Evolutionary conservation across 306 rosid species (phyloP).

Genomic region (Sindora glabra): DNA sequence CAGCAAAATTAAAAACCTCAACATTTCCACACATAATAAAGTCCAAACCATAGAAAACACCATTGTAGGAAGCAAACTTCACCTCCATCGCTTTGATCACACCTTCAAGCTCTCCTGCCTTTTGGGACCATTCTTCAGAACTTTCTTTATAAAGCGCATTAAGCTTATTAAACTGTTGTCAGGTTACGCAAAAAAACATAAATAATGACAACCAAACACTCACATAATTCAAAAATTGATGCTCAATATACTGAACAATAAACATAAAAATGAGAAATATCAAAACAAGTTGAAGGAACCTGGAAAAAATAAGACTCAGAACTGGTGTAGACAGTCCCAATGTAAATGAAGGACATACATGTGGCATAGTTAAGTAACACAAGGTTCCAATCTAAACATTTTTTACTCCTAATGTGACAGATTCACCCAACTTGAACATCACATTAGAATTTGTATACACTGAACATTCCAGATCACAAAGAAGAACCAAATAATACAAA

Average conservation of each 20-base stretch:
- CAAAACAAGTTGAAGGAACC: too few species aligned
- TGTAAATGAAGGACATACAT: too few species aligned
- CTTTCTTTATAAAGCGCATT: conserved; percentile 79
- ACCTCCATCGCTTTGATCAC: conserved; percentile 91
- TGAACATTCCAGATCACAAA: too few species aligned
- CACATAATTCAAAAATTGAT: not conserved
- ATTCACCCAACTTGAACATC: too few species aligned
- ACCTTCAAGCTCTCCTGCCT: conserved; percentile 90
- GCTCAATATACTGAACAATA: not conserved
- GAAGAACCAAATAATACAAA: too few species aligned
- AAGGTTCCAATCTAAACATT: too few species aligned
- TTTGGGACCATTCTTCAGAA: conserved; percentile 85
- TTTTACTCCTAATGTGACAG: too few species aligned
- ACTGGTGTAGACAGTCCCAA: too few species aligned
- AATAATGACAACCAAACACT: not conserved
- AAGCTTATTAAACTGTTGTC: conserved; percentile 69
- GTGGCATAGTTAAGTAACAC: too few species aligned
- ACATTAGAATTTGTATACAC: too few species aligned
- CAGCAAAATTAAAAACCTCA: conserved; percentile 1
- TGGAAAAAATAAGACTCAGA: too few species aligned
- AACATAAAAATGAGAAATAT: too few species aligned
- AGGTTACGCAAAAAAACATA: not conserved
- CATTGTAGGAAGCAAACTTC: conserved; percentile 7
- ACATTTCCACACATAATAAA: not conserved
- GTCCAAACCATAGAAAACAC: not conserved